Percentiles rank a stretch among this genome's conserved stretches.
phyloP scores from a whole-genome alignment of 2,329 filamentous ascomycete species.

The Fusarium avenaceum region DNA sequence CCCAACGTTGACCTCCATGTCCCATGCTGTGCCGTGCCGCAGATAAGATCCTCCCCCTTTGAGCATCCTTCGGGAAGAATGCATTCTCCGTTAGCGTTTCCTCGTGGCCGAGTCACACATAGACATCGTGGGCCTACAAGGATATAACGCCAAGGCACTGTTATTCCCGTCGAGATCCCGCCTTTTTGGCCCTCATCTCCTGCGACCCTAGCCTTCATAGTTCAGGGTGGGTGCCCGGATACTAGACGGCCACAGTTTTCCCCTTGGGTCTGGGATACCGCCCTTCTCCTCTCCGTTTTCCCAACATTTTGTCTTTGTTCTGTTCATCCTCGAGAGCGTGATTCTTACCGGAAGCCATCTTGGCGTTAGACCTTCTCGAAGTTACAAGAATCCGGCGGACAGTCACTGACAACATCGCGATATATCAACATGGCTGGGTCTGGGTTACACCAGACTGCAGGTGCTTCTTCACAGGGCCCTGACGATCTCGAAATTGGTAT shows the following conservation, averaged over 20 bases:
- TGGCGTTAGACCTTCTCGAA: not conserved
- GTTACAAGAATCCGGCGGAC: not conserved
- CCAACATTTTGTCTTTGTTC: not conserved
- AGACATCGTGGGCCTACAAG: conserved; percentile 33
- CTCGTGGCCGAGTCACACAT: conserved; percentile 33
- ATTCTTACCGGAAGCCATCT: conserved; percentile 1
- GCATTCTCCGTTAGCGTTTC: conserved; percentile 37
- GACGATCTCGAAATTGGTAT: conserved; percentile 41
- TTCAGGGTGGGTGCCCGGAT: conserved; percentile 39
- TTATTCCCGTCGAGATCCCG: conserved; percentile 50
- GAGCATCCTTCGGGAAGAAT: conserved; percentile 21
- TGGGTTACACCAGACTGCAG: conserved; percentile 16
- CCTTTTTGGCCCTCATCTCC: conserved; percentile 39
- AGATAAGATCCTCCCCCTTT: conserved; percentile 19
- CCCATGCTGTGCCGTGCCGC: conserved; percentile 22
- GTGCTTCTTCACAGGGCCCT: conserved; percentile 13
- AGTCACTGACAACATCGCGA: not conserved
- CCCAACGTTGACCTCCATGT: conserved; percentile 5
- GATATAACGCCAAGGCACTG: conserved; percentile 27
- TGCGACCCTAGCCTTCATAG: conserved; percentile 39
- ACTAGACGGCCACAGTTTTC: conserved; percentile 23
- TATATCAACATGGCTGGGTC: conserved; percentile 29
- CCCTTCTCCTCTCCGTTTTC: conserved; percentile 13
- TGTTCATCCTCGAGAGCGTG: conserved; percentile 7
- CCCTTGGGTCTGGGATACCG: conserved; percentile 1